Conservation (phyloP, 129 eudicot species). For the Flaveria brownii region DNA sequence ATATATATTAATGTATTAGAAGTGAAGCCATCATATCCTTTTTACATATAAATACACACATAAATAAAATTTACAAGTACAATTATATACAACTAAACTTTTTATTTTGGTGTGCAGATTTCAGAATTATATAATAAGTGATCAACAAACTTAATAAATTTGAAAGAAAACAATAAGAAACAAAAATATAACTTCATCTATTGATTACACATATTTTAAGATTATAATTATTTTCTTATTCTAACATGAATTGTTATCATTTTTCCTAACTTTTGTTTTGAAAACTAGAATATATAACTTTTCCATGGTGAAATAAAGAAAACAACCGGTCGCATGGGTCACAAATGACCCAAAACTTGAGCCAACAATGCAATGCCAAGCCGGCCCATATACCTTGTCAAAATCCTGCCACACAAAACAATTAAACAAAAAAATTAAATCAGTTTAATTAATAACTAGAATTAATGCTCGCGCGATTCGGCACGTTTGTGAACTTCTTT, state of each 20-base stretch:
- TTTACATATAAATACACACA: neutral
- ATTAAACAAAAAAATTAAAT: neutral
- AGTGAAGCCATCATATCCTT: neutral
- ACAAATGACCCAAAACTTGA: constrained; percentile 90
- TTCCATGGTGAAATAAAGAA: constrained; percentile 77
- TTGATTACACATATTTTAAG: neutral
- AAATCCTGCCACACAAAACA: constrained; percentile 61
- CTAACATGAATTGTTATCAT: constrained; percentile 15
- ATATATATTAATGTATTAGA: neutral
- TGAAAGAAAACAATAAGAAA: neutral
- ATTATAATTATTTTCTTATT: neutral
- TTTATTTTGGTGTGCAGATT: neutral
- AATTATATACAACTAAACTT: neutral
- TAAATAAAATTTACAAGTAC: neutral
- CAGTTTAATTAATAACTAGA: neutral
- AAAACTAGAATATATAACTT: constrained; percentile 65
- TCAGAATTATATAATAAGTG: neutral
- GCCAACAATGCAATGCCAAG: constrained; percentile 98
- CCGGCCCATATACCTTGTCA: constrained; percentile 85
- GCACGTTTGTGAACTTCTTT: too few relatives aligned
- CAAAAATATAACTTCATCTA: neutral
- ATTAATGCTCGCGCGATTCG: too few relatives aligned
- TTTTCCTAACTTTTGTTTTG: constrained; percentile 64
- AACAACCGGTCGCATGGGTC: constrained; percentile 77
- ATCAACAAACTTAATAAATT: neutral